A percentile compares a stretch with the other conserved stretches of the same genome.
phyloP scores from a whole-genome alignment of 176 grass and related monocot genomes.

The Cenchrus purpureus region DNA sequence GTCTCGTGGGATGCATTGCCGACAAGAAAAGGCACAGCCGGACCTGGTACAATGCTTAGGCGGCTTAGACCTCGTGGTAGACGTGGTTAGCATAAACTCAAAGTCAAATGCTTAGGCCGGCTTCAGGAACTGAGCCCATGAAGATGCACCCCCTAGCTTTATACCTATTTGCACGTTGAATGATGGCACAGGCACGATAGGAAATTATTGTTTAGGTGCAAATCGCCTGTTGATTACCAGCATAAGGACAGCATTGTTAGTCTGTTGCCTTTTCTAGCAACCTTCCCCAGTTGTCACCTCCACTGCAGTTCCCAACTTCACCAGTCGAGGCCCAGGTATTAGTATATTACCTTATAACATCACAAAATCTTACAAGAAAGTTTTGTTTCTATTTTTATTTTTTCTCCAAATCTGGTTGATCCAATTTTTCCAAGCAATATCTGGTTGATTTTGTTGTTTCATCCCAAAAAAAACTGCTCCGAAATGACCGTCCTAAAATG shows the following conservation, averaged over 20 bases:
- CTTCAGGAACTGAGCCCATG: neutral
- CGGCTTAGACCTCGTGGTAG: too few relatives aligned
- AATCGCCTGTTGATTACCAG: neutral
- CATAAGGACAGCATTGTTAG: neutral
- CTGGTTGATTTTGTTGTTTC: neutral
- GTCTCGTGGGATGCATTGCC: conserved; percentile 20
- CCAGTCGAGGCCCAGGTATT: neutral
- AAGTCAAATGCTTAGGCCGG: too few relatives aligned
- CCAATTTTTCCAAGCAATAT: neutral
- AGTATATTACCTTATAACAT: neutral
- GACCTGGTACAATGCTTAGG: neutral
- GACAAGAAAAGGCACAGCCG: conserved; percentile 20
- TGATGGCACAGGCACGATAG: neutral
- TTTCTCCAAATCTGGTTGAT: too few relatives aligned
- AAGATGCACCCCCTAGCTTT: neutral
- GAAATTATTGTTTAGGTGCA: conserved; percentile 1
- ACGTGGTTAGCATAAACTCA: too few relatives aligned
- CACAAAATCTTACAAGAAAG: neutral
- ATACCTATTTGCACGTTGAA: neutral
- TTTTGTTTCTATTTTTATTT: too few relatives aligned
- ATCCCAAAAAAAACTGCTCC: neutral
- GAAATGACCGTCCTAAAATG: neutral
- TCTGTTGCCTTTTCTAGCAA: neutral
- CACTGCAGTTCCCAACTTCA: neutral
- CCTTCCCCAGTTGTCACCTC: neutral